Base-by-base conservation (phyloP, 2,329 filamentous ascomycete genomes). In the Helotiales sp. region DNA sequence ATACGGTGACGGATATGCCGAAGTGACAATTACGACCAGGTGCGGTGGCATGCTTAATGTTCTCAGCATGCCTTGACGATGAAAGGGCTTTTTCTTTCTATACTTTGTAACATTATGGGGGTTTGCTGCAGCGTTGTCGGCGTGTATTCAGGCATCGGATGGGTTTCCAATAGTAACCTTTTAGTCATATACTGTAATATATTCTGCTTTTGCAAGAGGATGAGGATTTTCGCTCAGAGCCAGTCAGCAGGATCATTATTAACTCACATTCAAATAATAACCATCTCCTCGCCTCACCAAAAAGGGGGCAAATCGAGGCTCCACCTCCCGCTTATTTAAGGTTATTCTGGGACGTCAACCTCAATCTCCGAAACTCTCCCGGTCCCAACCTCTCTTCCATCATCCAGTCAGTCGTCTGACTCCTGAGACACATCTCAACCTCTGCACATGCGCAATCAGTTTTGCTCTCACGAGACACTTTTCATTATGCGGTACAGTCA, bases 1-100 rank as follows among this genome's bases (percentile, higher is more conserved):
- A 60, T 37, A 43, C 63, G 1, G 32, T 60, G 22, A 65, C 7
- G 8, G 7, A 30, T 8, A 59, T 65, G 54, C 63, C 63, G 22
- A 52, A 60, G 55, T 65, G 30, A 65, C 22, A 11, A 5, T 5
- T 13, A n/a, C 0, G 26, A n/a, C 10, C n/a, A 6, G 22, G 30
- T 43, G 6, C 11, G 3, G 6, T 5, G 1, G 32, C 8, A 52
- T 40, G 20, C 20, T 58, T 58, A n/a, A 58, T 43, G 34, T 2
- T 43, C 3, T n/a, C 22, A 40, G 22, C 6, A 43, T 28, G n/a
- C 11, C 5, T 58, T 43, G 32, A 58, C 28, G 52, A 32, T 20
- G 8, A 17, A 26, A 40, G 5, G 32, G 8, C 22, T 17, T 43
- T 43, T 28, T 58, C 20, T 58, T 10, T 28, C 3, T 43, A 26